Conservation (phyloP, 352 stramenopile species). For the Phytophthora quininea region DNA sequence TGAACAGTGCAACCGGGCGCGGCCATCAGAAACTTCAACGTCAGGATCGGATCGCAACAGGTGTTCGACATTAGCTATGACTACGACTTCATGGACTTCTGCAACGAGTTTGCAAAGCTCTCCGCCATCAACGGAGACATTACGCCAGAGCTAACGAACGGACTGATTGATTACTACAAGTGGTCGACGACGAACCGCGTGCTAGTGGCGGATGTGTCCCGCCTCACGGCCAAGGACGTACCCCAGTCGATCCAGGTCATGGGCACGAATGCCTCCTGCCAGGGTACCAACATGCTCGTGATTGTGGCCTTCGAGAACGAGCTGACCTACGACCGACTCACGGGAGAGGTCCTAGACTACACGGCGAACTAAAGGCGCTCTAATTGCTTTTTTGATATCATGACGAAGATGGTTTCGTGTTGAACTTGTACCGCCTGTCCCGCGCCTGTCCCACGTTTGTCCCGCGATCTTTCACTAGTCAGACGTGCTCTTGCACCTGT, state of each 20-base stretch:
- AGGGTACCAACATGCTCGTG: constrained; percentile 21
- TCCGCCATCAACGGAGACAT: constrained; percentile 4
- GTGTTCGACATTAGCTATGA: constrained; percentile 7
- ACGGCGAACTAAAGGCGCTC: background rate
- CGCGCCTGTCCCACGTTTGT: too few species aligned
- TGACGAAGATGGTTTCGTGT: too few species aligned
- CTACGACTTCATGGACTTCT: constrained; percentile 4
- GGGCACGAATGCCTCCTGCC: constrained; percentile 17
- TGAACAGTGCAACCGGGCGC: constrained; percentile 1
- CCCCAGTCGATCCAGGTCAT: constrained; percentile 21
- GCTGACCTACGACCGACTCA: background rate
- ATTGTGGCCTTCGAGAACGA: constrained; percentile 12
- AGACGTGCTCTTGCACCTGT: too few species aligned
- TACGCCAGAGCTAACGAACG: constrained; percentile 4
- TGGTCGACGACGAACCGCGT: constrained; percentile 1
- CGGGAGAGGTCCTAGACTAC: background rate
- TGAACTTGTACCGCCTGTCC: too few species aligned
- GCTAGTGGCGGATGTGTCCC: constrained; percentile 3
- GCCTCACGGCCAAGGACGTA: constrained; percentile 7
- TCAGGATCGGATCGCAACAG: constrained; percentile 5
- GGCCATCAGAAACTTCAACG: constrained; percentile 12
- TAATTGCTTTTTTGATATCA: background rate
- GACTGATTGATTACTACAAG: constrained; percentile 7
- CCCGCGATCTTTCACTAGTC: too few species aligned
- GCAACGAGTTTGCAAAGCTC: background rate